Evolutionary conservation across 2,329 filamentous ascomycete genomes (phyloP).

Genomic region (Neurospora sp.): DNA sequence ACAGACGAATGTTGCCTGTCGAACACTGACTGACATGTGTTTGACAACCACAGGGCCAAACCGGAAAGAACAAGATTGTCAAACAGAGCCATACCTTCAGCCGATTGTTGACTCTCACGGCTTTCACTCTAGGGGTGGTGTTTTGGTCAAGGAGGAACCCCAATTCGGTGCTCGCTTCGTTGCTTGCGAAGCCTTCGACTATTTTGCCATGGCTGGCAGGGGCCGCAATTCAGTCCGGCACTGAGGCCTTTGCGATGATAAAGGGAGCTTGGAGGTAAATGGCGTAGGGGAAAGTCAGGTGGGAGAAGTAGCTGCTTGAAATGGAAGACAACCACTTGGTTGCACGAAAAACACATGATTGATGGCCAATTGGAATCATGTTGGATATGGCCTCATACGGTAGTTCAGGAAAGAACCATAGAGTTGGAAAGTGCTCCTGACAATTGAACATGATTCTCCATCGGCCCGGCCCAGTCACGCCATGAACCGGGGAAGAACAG

Average conservation of each 20-base stretch:
- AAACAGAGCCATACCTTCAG: not conserved
- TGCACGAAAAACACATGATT: too few species aligned
- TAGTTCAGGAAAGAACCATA: not conserved
- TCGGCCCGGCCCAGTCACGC: too few species aligned
- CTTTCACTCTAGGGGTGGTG: not conserved
- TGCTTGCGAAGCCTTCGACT: not conserved
- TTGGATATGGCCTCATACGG: not conserved
- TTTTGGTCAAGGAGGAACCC: conserved; percentile 2
- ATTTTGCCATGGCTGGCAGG: not conserved
- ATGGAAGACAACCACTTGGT: not conserved
- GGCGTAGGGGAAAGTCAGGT: too few species aligned
- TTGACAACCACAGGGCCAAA: not conserved
- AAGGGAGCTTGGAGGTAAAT: conserved; percentile 3
- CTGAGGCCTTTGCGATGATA: conserved; percentile 9
- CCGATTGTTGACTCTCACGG: not conserved
- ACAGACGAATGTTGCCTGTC: not conserved
- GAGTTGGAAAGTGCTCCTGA: too few species aligned
- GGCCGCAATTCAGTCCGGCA: not conserved
- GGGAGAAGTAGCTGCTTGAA: too few species aligned
- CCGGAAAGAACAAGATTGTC: not conserved
- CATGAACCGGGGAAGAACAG: not conserved
- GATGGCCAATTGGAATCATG: not conserved
- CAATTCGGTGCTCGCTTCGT: not conserved
- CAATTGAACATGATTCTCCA: too few species aligned
- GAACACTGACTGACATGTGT: not conserved